Base-by-base conservation (phyloP, 257 asterid genomes). In the Verbena officinalis region DNA sequence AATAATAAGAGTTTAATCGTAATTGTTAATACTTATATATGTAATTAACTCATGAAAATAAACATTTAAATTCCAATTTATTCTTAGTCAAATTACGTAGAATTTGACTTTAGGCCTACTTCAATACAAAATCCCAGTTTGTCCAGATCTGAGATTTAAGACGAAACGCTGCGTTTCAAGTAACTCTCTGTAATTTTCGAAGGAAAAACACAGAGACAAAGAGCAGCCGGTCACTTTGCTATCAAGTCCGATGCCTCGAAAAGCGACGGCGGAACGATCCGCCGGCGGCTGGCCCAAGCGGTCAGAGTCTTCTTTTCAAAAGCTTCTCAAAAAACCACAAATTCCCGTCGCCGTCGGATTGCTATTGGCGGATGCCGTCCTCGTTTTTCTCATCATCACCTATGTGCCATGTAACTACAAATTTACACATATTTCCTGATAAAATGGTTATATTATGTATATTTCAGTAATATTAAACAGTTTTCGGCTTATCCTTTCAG, bases 371-470 rank as follows among this genome's bases (percentile, higher is more conserved):
- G 95, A 87, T 54, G 81, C 86, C 8, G 42, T 83, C 59, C 78
- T 87, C 17, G 83, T 87, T 54, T 70, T 74, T 8, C 73, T 85
- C 44, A 83, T 87, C 19, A 83, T 87, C 77, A 71, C 79, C 31
- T 87, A 85, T 57, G 85, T 85, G 49, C 94, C 91, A 65, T 88
- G 96, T 85, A 88, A 85, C 10, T 54, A 30, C 73, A 39, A 4
- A 15, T 15, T 1, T 21, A 17, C 48, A 22, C 30, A 1, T 5
- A 4, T 4, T 43, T 30, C 51, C 23, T 3, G 19, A 20, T 44
- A 19, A 31, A 20, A 1, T 65, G 9, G 46, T 7, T 13, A 36
- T 24, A 49, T 51, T 48, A 48, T 17, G 3, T 19, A 11, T 2
- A 2, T 5, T 58, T 69, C 1, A 1, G 21, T 15, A 10, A 4